Base-by-base conservation (phyloP, 1,284 basidiomycete species). In the Sporisorium reilianum region DNA sequence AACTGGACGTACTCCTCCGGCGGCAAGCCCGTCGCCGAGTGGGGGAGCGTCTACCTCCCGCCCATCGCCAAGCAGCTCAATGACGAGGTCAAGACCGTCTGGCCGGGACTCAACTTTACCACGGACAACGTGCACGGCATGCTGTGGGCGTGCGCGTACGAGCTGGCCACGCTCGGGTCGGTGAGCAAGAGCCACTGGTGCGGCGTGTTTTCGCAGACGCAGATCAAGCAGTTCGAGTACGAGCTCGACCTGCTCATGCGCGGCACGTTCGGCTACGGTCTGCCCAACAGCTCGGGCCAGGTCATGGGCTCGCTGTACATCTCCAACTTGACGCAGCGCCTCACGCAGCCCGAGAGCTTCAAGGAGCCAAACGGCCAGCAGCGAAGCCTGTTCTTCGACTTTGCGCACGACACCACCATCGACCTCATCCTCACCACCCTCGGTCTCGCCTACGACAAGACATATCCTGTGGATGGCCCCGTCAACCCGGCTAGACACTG, bases 341-440 rank as follows among this genome's bases (percentile, higher is more conserved):
- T 55, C 42, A 82, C 70, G 4, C 25, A 54, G 7, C 49, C 52
- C 9, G 42, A 61, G 12, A 10, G 11, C 20, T 70, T 64, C 23
- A 60, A 55, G 10, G 67, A 64, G 10, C 50, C 57, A 0, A 45
- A 60, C 30, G 67, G 67, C 6, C n/a, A 41, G 3, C 57, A 53
- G 11, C 48, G 53, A 23, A 67, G 38, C 18, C 22, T 57, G 12
- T 53, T 48, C 26, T 80, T 89, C 54, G 87, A 89, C 77, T 88
- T 88, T 71, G 87, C 86, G 2, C 88, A 88, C 70, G 87, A 89
- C 63, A 87, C 86, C 7, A 88, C 86, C n/a, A 86, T 89, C 69
- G 86, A 88, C 67, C 58, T 87, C 32, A 85, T 86, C 28, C 75
- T 88, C 42, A 86, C 87, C 38, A 85, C 86, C 4, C 84, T 88